Conservation (phyloP, 768 basidiomycete species). For the Trametopsis cervina region DNA sequence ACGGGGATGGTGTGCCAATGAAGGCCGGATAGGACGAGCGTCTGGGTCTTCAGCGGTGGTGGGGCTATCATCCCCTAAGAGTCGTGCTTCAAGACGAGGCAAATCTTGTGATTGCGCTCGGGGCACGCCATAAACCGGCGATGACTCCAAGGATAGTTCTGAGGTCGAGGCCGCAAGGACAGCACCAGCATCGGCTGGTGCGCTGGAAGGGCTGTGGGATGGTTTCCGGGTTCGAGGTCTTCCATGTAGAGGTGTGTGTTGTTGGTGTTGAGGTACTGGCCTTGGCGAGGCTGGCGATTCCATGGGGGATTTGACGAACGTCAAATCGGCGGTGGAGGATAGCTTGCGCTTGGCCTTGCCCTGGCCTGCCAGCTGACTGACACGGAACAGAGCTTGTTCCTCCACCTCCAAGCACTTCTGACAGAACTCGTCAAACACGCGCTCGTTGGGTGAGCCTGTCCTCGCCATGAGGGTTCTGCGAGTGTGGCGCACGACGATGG, state of each 20-base stretch:
- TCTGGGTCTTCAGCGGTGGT: slow-evolving; percentile 4
- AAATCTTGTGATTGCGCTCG: background rate
- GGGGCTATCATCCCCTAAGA: background rate
- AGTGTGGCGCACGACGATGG: slow-evolving; percentile 61
- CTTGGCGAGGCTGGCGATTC: background rate
- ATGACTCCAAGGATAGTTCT: background rate
- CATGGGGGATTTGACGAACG: slow-evolving; percentile 14
- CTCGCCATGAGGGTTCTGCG: slow-evolving; percentile 28
- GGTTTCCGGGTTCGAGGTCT: slow-evolving; percentile 1
- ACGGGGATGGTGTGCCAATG: slow-evolving; percentile 19
- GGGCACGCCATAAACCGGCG: background rate
- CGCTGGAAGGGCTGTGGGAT: slow-evolving; percentile 30
- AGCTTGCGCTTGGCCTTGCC: background rate
- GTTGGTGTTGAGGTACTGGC: background rate
- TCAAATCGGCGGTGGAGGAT: slow-evolving; percentile 7
- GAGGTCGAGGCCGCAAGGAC: background rate
- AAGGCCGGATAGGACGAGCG: slow-evolving; percentile 9
- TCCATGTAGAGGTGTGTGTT: background rate
- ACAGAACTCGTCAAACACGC: slow-evolving; percentile 48
- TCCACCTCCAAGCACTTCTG: slow-evolving; percentile 63
- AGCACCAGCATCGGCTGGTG: slow-evolving; percentile 25
- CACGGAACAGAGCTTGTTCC: slow-evolving; percentile 57
- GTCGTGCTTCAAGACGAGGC: background rate
- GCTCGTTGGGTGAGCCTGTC: slow-evolving; percentile 21
- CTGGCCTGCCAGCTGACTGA: slow-evolving; percentile 46